A percentile compares a stretch with the other conserved stretches of the same genome.
Evolutionary conservation across 805 yeast genomes (phyloP).

Genomic region (Candida sakaeoensis): DNA sequence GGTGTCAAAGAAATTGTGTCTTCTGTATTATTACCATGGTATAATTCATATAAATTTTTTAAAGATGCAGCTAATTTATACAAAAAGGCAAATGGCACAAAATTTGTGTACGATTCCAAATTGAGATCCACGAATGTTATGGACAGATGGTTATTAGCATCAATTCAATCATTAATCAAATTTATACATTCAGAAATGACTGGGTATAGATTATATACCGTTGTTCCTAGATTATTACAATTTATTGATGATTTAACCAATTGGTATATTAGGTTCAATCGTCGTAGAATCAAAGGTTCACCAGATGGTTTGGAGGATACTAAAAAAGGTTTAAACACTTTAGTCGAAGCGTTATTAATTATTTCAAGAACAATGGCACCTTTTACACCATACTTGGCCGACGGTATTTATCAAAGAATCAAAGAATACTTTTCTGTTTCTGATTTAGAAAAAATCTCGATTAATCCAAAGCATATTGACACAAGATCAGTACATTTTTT

Average conservation of each 20-base stretch:
- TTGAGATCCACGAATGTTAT: constrained; percentile 78
- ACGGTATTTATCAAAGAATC: constrained; percentile 78
- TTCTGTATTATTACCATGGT: constrained; percentile 96
- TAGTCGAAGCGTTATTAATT: constrained; percentile 85
- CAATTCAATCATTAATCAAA: constrained; percentile 86
- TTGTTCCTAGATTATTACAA: constrained; percentile 84
- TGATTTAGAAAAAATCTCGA: constrained; percentile 42
- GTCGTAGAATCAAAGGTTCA: constrained; percentile 92
- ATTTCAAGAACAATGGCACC: constrained; percentile 98
- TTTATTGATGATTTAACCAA: constrained; percentile 94
- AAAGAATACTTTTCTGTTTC: constrained; percentile 58
- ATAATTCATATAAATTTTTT: constrained; percentile 94
- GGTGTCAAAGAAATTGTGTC: constrained; percentile 98
- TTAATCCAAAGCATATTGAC: constrained; percentile 49
- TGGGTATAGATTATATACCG: constrained; percentile 88
- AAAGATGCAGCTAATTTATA: constrained; percentile 88
- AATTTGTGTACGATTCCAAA: constrained; percentile 67
- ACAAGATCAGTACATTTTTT: constrained; percentile 89
- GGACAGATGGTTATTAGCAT: constrained; percentile 97
- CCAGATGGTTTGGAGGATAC: constrained; percentile 85
- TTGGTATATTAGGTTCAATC: constrained; percentile 98
- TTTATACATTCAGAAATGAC: constrained; percentile 88
- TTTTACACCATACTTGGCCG: constrained; percentile 94
- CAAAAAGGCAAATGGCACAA: constrained; percentile 68
- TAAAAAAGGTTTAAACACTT: constrained; percentile 79